Evolutionary conservation across 164 flowering plant genomes (phyloP).

Genomic region (Umbilicus rupestris): DNA sequence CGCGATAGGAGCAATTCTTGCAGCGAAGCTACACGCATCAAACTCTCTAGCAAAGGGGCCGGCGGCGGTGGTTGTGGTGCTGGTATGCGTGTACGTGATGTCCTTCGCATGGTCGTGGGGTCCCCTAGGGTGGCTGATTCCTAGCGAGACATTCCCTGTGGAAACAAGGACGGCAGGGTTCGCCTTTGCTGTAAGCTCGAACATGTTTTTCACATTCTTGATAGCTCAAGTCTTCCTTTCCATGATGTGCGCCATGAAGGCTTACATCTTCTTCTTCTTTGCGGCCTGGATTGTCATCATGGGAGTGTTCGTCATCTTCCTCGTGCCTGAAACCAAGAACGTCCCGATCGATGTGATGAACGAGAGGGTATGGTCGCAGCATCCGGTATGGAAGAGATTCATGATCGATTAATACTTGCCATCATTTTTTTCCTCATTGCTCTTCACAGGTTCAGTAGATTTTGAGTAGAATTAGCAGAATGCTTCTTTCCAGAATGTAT

Average conservation of each 20-base stretch:
- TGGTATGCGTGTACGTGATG: conserved; percentile 39
- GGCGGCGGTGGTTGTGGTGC: conserved; percentile 32
- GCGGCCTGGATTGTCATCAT: conserved; percentile 45
- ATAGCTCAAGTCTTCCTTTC: conserved; percentile 71
- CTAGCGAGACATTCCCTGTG: conserved; percentile 51
- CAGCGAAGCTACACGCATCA: conserved; percentile 16
- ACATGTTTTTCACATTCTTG: conserved; percentile 65
- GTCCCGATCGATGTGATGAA: conserved; percentile 40
- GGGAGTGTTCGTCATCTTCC: conserved; percentile 34
- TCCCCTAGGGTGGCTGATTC: conserved; percentile 64
- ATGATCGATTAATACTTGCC: conserved; percentile 13
- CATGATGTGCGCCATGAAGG: conserved; percentile 50
- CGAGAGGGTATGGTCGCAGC: conserved; percentile 47
- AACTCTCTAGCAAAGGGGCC: conserved; percentile 14
- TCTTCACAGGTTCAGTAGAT: too few relatives aligned
- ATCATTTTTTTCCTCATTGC: too few relatives aligned
- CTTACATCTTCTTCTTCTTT: conserved; percentile 56
- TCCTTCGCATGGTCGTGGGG: conserved; percentile 70
- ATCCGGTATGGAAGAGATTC: conserved; percentile 43
- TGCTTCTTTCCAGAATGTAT: too few relatives aligned
- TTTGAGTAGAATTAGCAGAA: too few relatives aligned
- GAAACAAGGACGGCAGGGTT: conserved; percentile 54
- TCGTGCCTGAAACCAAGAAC: conserved; percentile 50
- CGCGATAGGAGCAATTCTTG: conserved; percentile 29
- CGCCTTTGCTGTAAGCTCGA: conserved; percentile 53